Evolutionary conservation across 768 basidiomycete genomes (phyloP), one percentile per base, ranked within the genome.

Genomic region (Suillus lakei): DNA sequence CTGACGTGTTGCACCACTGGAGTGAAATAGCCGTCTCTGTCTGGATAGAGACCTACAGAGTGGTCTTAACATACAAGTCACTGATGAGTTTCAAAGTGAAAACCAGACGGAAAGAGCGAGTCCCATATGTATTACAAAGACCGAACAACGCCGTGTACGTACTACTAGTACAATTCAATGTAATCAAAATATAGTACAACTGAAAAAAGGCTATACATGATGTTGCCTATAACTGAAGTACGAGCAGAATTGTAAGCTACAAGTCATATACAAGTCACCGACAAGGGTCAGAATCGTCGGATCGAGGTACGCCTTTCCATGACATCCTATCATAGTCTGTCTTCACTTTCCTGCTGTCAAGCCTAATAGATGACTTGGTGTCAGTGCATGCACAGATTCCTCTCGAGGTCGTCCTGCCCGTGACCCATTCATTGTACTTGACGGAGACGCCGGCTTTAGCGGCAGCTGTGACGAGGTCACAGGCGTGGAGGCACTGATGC

Each of bases 401-500:
- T 41, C 50, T 23, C 43, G 34, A 16, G 15, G 55, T 9, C 23
- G 34, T 26, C 15, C 23, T n/a, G 7, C 23, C 36, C 12, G 38
- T 41, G 39, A 21, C 10, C 41, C 39, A 12, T 1, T 41, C 26
- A 4, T 12, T 8, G n/a, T 21, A 53, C 16, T 39, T 8, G 9
- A 38, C 38, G 58, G 23, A 7, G 26, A 30, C 1, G 23, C 12
- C 8, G 34, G 48, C 10, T 62, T 62, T 21, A 54, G 38, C 8
- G 62, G 48, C 10, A 61, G 38, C n/a, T 64, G 73, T 13, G 71
- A 30, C 9, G 74, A 72, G 5, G 65, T 68, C 23, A n/a, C 21
- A 16, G 39, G 36, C 38, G 53, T 55, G n/a, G 84, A 83, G 1
- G 82, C 79, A 68, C 85, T 83, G 66, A 91, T 91, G 66, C 90